Evolutionary conservation across 768 basidiomycete genomes (phyloP), one percentile per base, ranked within the genome.

Genomic region (Krasilnikovozyma curviuscula): DNA sequence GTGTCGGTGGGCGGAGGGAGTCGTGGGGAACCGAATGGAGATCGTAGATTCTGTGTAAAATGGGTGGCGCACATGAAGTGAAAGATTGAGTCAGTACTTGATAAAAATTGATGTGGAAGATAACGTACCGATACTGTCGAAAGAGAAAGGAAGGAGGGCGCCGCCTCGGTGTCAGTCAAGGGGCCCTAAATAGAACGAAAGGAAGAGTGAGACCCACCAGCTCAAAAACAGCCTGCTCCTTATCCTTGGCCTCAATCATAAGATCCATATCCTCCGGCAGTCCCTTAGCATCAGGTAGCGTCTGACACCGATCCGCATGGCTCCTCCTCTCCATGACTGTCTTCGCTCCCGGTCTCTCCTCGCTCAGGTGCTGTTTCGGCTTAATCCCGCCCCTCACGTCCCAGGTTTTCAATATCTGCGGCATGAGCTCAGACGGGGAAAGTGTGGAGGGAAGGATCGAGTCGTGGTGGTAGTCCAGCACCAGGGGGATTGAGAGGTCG

Each of bases 151-250:
- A n/a, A n/a, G n/a, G n/a, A n/a, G n/a, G n/a, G n/a, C n/a, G 39
- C 4, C 13, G 37, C 7, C 7, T 18, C 7, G 37, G 7, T 16
- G 7, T 18, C n/a, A 23, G 7, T 38, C 23, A 7, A 16, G 5
- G 28, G 40, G 40, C 7, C 5, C 40, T 3, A 16, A 14, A 40
- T 44, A 30, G 44, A 45, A 45, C 30, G 18, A 45, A 28, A 33
- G n/a, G 29, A 12, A 19, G 18, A 30, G 12, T 19, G 14, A 2
- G 43, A n/a, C n/a, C n/a, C n/a, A n/a, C n/a, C 38, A 91, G 59
- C 53, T 89, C 76, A 48, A 93, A 71, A 5, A 93, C 86, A 1
- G 86, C 88, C 60, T 89, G 88, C 61, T 91, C 88, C 66, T 88
- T 83, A 63, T 82, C 83, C 62, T 86, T 84, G 3, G 83, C 83